Conservation (phyloP, 2,329 filamentous ascomycete species). For the Talaromyces piceae region DNA sequence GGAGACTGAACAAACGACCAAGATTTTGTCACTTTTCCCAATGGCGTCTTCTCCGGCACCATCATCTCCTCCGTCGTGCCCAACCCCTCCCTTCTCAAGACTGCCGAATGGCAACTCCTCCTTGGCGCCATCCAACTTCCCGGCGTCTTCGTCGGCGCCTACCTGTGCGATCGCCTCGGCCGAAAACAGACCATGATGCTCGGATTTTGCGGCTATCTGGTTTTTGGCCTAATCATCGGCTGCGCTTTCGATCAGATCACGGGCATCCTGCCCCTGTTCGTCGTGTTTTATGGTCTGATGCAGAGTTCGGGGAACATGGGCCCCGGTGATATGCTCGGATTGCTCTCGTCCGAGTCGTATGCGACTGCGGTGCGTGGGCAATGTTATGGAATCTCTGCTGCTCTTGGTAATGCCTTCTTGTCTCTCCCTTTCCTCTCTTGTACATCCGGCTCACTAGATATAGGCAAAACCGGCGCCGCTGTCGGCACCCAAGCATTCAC, state of each 20-base stretch:
- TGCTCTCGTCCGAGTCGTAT: conserved; percentile 46
- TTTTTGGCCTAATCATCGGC: conserved; percentile 48
- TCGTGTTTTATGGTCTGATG: conserved; percentile 48
- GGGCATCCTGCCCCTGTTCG: conserved; percentile 45
- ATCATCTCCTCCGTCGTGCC: conserved; percentile 37
- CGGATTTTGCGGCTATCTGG: conserved; percentile 44
- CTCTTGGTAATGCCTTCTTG: conserved; percentile 27
- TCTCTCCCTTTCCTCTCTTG: not conserved
- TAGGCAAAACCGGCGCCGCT: conserved; percentile 45
- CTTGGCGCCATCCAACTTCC: conserved; percentile 38
- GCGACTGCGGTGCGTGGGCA: conserved; percentile 47
- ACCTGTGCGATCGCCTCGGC: conserved; percentile 42
- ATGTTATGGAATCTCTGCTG: conserved; percentile 46
- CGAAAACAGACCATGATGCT: conserved; percentile 46
- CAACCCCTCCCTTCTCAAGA: conserved; percentile 34
- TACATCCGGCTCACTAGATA: not conserved
- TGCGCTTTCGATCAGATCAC: conserved; percentile 42
- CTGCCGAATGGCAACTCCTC: conserved; percentile 45
- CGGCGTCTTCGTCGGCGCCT: conserved; percentile 45
- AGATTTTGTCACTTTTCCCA: conserved; percentile 40
- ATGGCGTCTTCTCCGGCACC: conserved; percentile 41
- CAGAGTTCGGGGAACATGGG: conserved; percentile 45
- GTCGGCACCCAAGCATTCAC: conserved; percentile 46
- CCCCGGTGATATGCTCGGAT: conserved; percentile 45
- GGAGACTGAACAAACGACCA: not conserved